phyloP scores from a whole-genome alignment of 2,329 filamentous ascomycete species.

The Parastagonospora avenae region DNA sequence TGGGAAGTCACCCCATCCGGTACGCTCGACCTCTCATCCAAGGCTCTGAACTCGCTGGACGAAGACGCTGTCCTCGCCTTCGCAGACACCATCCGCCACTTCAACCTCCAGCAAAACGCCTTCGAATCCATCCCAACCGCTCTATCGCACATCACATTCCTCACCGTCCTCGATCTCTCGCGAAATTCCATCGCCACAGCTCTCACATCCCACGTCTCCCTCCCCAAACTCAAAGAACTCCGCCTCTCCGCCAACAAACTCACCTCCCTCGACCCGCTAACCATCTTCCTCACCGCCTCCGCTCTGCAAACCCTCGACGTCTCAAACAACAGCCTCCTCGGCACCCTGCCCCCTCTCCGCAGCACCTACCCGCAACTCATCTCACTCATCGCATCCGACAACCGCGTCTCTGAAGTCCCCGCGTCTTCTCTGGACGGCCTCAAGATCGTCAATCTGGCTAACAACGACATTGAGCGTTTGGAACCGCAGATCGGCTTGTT shows the following conservation, averaged over 20 bases:
- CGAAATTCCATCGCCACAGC: conserved; percentile 71
- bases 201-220: conserved; percentile 57
- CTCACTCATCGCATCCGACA: conserved; percentile 77
- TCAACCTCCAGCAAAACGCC: conserved; percentile 79
- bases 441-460: conserved; percentile 76
- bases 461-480: conserved; percentile 83
- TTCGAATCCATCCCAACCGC: conserved; percentile 72
- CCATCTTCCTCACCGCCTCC: conserved; percentile 72
- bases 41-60: conserved; percentile 47
- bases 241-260: conserved; percentile 78
- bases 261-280: conserved; percentile 67
- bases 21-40: conserved; percentile 51
- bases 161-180: conserved; percentile 75
- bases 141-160: conserved; percentile 70
- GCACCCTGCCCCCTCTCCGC: conserved; percentile 68
- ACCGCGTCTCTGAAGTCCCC: conserved; percentile 74
- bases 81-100: conserved; percentile 56
- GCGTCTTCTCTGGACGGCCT: conserved; percentile 76
- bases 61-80: conserved; percentile 48
- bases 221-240: conserved; percentile 77
- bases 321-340: conserved; percentile 78
- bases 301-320: conserved; percentile 77
- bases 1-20: conserved; percentile 45
- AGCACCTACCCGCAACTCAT: conserved; percentile 71
- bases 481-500: conserved; percentile 82